Evolutionary conservation across 164 flowering plant species (phyloP).

Genomic region (Hamamelis virginiana): DNA sequence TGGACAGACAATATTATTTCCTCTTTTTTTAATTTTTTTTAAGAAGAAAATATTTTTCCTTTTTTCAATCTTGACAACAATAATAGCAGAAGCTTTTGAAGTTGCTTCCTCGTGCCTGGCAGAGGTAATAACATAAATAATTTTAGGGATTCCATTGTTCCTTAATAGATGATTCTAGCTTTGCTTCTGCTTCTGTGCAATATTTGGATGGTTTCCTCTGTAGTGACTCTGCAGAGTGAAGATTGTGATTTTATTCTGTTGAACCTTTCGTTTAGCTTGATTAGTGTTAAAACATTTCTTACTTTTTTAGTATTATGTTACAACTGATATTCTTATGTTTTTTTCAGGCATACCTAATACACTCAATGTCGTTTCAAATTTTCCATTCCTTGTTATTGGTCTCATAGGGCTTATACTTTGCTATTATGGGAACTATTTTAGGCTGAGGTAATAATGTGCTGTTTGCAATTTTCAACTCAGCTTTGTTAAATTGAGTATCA

Average conservation of each 20-base stretch:
- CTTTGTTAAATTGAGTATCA: neutral
- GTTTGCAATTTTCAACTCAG: neutral
- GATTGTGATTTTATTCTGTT: neutral
- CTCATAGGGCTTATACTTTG: conserved; percentile 79
- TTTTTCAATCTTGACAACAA: too few relatives aligned
- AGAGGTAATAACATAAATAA: too few relatives aligned
- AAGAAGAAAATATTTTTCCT: too few relatives aligned
- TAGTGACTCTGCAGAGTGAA: too few relatives aligned
- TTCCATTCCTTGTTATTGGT: conserved; percentile 84
- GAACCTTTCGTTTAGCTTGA: neutral
- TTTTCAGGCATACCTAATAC: conserved; percentile 90
- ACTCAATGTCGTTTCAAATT: conserved; percentile 82
- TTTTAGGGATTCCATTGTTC: too few relatives aligned
- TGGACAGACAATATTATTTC: too few relatives aligned
- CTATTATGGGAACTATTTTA: conserved; percentile 58
- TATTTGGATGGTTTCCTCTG: too few relatives aligned
- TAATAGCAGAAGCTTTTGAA: too few relatives aligned
- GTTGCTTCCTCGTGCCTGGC: too few relatives aligned
- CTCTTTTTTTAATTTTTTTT: too few relatives aligned
- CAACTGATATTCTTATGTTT: conserved; percentile 13
- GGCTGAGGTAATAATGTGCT: conserved; percentile 59
- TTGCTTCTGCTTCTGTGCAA: too few relatives aligned
- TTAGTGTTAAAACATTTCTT: neutral
- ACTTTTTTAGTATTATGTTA: neutral
- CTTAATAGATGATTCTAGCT: too few relatives aligned